These are phyloP conservation scores for Escovopsis sp. DNA, from an alignment of 2,329 filamentous ascomycete species.

Conservation along the genomic window DNA sequence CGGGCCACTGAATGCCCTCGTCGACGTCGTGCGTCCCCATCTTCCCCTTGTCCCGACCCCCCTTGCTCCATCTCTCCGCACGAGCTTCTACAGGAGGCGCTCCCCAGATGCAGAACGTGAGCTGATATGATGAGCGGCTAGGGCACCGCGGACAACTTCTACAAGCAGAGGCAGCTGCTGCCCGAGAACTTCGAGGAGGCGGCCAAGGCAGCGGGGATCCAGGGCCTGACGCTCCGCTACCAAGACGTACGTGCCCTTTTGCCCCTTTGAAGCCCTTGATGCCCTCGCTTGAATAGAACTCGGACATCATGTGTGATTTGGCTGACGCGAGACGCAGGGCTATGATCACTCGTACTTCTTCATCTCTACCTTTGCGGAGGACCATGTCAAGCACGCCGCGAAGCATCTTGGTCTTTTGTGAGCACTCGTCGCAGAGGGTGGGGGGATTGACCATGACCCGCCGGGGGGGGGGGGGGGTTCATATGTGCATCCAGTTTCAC, in stretches of 20 bases:
- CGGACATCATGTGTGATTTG: too few relatives aligned
- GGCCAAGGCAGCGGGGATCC: slow-evolving; percentile 58
- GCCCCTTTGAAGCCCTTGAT: too few relatives aligned
- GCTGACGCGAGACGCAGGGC: slow-evolving; percentile 30
- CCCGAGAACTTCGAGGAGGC: slow-evolving; percentile 84
- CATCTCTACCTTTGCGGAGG: slow-evolving; percentile 77
- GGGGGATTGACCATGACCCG: too few relatives aligned
- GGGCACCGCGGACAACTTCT: slow-evolving; percentile 93
- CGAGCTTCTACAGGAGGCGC: too few relatives aligned
- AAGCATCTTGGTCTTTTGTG: slow-evolving; percentile 49
- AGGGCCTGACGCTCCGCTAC: slow-evolving; percentile 64
- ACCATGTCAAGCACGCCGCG: slow-evolving; percentile 84
- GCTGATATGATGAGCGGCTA: slow-evolving; percentile 15
- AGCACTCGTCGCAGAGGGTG: slow-evolving; percentile 6
- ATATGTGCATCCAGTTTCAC: too few relatives aligned
- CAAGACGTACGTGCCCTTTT: slow-evolving; percentile 43
- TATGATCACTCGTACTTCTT: slow-evolving; percentile 99
- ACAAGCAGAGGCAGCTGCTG: slow-evolving; percentile 81
- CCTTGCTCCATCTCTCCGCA: background rate
- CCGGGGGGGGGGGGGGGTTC: too few relatives aligned
- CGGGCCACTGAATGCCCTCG: slow-evolving; percentile 56
- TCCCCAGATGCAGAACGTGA: too few relatives aligned
- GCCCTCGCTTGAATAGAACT: too few relatives aligned
- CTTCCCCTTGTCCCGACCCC: background rate
- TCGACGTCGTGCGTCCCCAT: slow-evolving; percentile 59